phyloP scores from a whole-genome alignment of 805 yeast species.

The Lachancea thermotolerans region DNA sequence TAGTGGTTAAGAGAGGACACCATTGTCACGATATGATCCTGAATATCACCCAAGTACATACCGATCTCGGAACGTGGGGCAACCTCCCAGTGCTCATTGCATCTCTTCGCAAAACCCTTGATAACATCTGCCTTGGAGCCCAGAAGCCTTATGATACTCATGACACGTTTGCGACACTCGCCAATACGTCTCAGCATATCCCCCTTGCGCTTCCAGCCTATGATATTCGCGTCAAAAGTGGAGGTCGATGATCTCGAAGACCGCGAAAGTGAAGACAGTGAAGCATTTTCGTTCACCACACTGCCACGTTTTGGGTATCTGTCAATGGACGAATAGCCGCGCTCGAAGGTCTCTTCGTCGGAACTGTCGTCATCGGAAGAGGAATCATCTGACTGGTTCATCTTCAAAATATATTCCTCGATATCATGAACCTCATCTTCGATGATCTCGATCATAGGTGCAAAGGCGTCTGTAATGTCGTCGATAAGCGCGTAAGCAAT shows the following conservation, averaged over 20 bases:
- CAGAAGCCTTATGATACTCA: slow-evolving; percentile 76
- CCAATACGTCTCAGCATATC: slow-evolving; percentile 94
- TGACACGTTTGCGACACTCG: slow-evolving; percentile 88
- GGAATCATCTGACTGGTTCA: slow-evolving; percentile 64
- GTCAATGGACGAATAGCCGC: slow-evolving; percentile 24
- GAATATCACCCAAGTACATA: slow-evolving; percentile 93
- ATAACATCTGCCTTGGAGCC: slow-evolving; percentile 98
- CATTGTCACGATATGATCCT: slow-evolving; percentile 97
- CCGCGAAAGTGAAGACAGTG: slow-evolving; percentile 12
- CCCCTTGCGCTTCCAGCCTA: slow-evolving; percentile 87
- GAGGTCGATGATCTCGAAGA: slow-evolving; percentile 22
- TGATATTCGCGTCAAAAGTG: slow-evolving; percentile 35
- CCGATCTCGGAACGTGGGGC: slow-evolving; percentile 84
- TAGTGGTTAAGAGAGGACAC: slow-evolving; percentile 90
- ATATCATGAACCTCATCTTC: slow-evolving; percentile 93
- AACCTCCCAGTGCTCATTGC: slow-evolving; percentile 75
- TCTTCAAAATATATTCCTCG: slow-evolving; percentile 80
- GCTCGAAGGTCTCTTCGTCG: slow-evolving; percentile 33
- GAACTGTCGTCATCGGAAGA: slow-evolving; percentile 33
- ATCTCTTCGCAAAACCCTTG: slow-evolving; percentile 87
- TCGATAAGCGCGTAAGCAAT: slow-evolving; percentile 93
- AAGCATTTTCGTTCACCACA: slow-evolving; percentile 10
- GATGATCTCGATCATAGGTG: slow-evolving; percentile 90
- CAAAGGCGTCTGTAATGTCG: slow-evolving; percentile 95
- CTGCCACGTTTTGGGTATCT: slow-evolving; percentile 8